Base-by-base conservation (phyloP, 2,329 filamentous ascomycete species). In the Phymatotrichopsis omnivora region DNA sequence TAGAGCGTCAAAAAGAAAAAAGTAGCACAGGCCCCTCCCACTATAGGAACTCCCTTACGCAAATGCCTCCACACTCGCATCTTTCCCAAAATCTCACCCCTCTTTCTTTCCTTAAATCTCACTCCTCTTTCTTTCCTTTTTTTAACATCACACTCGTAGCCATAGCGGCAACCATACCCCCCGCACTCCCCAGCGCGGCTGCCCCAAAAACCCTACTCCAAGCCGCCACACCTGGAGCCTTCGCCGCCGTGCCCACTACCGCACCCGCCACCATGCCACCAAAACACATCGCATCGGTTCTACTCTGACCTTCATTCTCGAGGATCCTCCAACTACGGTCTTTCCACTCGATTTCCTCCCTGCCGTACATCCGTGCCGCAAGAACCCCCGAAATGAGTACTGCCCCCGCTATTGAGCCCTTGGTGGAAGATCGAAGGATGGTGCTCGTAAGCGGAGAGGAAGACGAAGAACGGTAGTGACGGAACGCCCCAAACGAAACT, bases 241-340 rank as follows among this genome's bases (percentile, higher is more conserved):
- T 59, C 3, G 57, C 62, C 4, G 62, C 38, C 3, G 59, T 44
- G 3, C 56, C 62, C 2, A 57, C 64, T 6, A 63, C 58, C 28
- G 62, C 58, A 47, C 66, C 54, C 2, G 58, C 57, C 0, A 57
- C 62, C 53, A 68, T 68, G 0, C 68, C 71, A 0, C 59, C 63
- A 14, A 69, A 64, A 16, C 68, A 71, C 67, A 68, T 76, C 56
- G 74, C 72, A 57, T 79, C 76, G 37, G 66, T 68, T 54, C 73
- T 66, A 1, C 73, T 57, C 64, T 82, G 76, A 0, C 72, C 69
- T 30, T 62, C 59, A 52, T 73, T 80, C 61, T 73, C 73, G 32
- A 77, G 55, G 38, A 82, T 57, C 23, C 77, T 64, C 75, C 76
- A 81, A 45, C 70, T 69, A 14, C 78, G 66, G 58, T 81, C 76